Conservation (phyloP, 1,139 yeast species). For the Taphrina sp. region DNA sequence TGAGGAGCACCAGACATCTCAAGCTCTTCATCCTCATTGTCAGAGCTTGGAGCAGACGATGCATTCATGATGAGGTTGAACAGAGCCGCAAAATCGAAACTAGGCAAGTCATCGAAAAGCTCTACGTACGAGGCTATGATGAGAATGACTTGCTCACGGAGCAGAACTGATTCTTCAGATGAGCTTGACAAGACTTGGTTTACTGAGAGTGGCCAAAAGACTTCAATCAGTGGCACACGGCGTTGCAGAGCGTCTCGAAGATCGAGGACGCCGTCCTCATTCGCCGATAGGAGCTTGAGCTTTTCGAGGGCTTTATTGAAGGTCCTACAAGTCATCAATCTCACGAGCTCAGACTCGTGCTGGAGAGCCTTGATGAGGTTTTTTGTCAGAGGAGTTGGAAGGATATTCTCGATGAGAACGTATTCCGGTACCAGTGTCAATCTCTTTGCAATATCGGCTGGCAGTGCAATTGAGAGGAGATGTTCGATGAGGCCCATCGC, state of each 20-base stretch:
- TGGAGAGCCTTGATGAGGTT: conserved; percentile 61
- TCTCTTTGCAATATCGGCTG: conserved; percentile 27
- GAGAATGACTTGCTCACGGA: conserved; percentile 3
- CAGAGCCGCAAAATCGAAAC: conserved; percentile 16
- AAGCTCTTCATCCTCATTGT: not conserved
- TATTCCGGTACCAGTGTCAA: conserved; percentile 40
- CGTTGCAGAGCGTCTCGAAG: conserved; percentile 22
- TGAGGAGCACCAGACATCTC: not conserved
- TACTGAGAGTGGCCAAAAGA: conserved; percentile 12
- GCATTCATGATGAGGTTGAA: conserved; percentile 1
- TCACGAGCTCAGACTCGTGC: conserved; percentile 56
- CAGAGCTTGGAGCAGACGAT: not conserved
- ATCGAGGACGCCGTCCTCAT: conserved; percentile 43
- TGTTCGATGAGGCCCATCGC: conserved; percentile 62
- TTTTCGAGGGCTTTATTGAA: conserved; percentile 58
- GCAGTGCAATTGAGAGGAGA: conserved; percentile 55
- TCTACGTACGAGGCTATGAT: not conserved
- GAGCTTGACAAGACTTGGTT: not conserved
- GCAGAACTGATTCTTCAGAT: not conserved
- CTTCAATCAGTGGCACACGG: conserved; percentile 33
- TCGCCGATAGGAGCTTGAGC: conserved; percentile 47
- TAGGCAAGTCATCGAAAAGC: conserved; percentile 11
- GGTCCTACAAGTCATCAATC: conserved; percentile 64
- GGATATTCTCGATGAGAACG: conserved; percentile 54
- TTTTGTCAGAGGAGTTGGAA: conserved; percentile 68